Base-by-base conservation (phyloP, 495 filamentous ascomycete species). In the Hyaloscypha bicolor region DNA sequence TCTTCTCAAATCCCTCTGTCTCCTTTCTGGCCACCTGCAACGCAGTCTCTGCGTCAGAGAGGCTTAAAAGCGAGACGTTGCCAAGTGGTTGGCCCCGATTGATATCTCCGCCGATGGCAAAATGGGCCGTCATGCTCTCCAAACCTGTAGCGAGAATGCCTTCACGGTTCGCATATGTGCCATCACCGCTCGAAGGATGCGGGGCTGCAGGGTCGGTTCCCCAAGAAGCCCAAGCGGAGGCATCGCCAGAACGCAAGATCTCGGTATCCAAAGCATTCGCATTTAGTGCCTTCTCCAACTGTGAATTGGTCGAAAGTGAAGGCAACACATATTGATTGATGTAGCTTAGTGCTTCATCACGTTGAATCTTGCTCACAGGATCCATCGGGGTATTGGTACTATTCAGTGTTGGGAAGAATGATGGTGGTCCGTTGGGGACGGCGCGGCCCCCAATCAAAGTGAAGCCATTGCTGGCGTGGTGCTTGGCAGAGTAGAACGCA, bases 1-100 rank as follows among this genome's bases (percentile, higher is more conserved):
- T 87, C 81, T 91, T 92, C 76, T 92, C 91, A 9, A 91, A 73
- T 64, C 74, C 82, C 62, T 93, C 91, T 39, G 86, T 82, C 71
- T 92, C 89, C 79, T 88, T 91, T 68, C 82, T 82, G n/a, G 85
- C 81, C 12, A 74, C 71, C 21, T 79, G 65, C 70, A 90, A 78
- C 37, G 81, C 85, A 63, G 76, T 77, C 76, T 92, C 89, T 6
- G 86, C 83, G 33, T 90, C 89, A 60, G 87, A 82, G 6, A 90
- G 77, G 33, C 76, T 82, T 74, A 88, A 79, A 14, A 85, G 72
- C 11, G 79, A 79, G 45, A 82, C 78, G 51, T 76, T 84, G 21
- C 79, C 81, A 21, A 85, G 79, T 9, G 81, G 75, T 53, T 73
- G 74, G 29, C 69, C 65, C 14, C 70, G 65, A 60, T 67, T 64